phyloP scores from a whole-genome alignment of 2,329 filamentous ascomycete species.

The Kalmusia sp. region DNA sequence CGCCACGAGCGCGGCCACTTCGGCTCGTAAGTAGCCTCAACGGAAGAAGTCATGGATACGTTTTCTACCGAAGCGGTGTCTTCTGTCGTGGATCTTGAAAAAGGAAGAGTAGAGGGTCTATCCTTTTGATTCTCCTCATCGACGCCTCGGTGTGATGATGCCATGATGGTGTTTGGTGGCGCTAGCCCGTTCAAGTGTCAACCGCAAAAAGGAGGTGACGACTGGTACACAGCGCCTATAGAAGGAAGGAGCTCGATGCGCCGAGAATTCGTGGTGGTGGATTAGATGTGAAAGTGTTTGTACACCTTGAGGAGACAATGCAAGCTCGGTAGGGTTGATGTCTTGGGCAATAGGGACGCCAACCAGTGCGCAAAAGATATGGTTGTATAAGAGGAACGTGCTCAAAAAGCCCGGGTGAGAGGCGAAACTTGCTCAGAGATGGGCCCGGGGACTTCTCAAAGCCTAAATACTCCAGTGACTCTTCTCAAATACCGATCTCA shows the following conservation, averaged over 20 bases:
- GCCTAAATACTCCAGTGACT: slow-evolving; percentile 29
- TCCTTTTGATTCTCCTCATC: slow-evolving; percentile 4
- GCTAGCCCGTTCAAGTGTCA: slow-evolving; percentile 7
- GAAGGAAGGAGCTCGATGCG: not conserved
- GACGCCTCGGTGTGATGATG: not conserved
- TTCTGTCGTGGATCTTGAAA: slow-evolving; percentile 29
- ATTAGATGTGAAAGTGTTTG: slow-evolving; percentile 1
- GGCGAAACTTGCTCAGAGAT: slow-evolving; percentile 23
- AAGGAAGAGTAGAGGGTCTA: slow-evolving; percentile 21
- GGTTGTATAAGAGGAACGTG: not conserved
- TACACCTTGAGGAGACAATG: not conserved
- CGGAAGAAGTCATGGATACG: slow-evolving; percentile 22
- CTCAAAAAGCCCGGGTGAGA: slow-evolving; percentile 13
- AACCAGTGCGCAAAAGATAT: slow-evolving; percentile 13
- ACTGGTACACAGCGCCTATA: not conserved
- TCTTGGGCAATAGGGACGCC: not conserved
- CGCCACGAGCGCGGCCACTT: slow-evolving; percentile 55
- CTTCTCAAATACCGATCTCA: slow-evolving; percentile 19
- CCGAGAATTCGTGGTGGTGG: not conserved
- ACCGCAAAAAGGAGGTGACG: slow-evolving; percentile 1
- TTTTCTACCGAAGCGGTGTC: slow-evolving; percentile 32
- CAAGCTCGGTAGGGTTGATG: not conserved
- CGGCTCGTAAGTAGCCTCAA: slow-evolving; percentile 33
- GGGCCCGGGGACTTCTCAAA: slow-evolving; percentile 14
- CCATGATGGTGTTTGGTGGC: slow-evolving; percentile 11